Percentiles rank a stretch among this genome's conserved stretches.
Conservation (phyloP, 2,329 filamentous ascomycete species). For the Aureobasidium subglaciale region DNA sequence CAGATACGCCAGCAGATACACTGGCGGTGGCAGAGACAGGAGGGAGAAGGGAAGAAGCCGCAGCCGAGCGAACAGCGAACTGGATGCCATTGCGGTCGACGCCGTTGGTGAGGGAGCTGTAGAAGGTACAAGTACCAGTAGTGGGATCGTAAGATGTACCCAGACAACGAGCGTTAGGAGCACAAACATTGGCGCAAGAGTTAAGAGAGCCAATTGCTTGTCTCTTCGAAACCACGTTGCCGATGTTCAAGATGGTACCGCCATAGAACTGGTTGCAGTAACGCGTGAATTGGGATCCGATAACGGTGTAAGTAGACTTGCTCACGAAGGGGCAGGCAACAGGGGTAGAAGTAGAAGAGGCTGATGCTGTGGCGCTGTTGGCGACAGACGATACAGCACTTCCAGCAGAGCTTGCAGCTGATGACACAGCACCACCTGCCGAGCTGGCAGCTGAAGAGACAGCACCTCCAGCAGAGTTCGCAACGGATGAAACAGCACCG, state of each 20-base stretch:
- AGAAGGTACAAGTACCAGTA: slow-evolving; percentile 2
- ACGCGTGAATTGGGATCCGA: not conserved
- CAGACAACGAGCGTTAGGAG: not conserved
- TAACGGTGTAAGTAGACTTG: not conserved
- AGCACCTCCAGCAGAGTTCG: not conserved
- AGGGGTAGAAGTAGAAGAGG: not conserved
- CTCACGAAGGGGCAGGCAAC: not conserved
- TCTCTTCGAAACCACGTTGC: not conserved
- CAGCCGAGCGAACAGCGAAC: not conserved
- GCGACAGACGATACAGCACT: not conserved
- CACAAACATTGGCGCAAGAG: not conserved
- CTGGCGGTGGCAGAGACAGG: not conserved
- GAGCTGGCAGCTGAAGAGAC: not conserved
- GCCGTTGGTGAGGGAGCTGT: not conserved
- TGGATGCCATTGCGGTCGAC: not conserved
- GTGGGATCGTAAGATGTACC: not conserved
- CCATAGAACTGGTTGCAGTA: slow-evolving; percentile 14
- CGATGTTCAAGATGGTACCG: not conserved
- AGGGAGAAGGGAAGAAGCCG: not conserved
- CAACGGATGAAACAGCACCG: not conserved
- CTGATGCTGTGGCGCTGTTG: not conserved
- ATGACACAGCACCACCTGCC: not conserved
- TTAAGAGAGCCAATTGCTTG: not conserved
- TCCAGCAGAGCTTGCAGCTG: not conserved
- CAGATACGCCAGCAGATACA: not conserved